Evolutionary conservation across 371 early-diverging fungal genomes (phyloP).

Genomic region (Mucor piriformis): DNA sequence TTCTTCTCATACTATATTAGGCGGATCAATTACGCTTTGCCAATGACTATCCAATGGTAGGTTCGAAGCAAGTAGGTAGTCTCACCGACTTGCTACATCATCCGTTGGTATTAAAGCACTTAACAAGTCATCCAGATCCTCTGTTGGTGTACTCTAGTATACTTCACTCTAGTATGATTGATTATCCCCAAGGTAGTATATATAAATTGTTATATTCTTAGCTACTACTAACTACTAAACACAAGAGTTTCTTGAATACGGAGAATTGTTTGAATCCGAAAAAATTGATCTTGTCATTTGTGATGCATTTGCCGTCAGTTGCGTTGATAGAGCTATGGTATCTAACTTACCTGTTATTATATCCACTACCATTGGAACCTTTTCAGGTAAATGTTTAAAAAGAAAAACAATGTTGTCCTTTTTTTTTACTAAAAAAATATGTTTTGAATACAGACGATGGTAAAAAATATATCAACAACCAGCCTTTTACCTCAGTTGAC

Average conservation of each 20-base stretch:
- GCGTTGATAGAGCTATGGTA: conserved; percentile 5
- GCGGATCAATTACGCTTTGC: conserved; percentile 24
- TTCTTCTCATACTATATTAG: too few species aligned
- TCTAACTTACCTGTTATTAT: conserved; percentile 10
- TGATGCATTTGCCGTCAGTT: conserved; percentile 6
- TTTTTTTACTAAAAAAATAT: not conserved
- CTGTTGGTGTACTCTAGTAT: not conserved
- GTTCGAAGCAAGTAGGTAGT: conserved; percentile 16
- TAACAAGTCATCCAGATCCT: not conserved
- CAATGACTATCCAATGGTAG: conserved; percentile 19
- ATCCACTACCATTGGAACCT: conserved; percentile 1
- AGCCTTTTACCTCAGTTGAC: not conserved
- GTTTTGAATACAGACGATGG: conserved; percentile 11
- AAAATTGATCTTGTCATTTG: conserved; percentile 9
- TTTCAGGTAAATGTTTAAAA: conserved; percentile 15
- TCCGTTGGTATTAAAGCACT: not conserved
- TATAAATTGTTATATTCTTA: not conserved
- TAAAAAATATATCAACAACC: conserved; percentile 28
- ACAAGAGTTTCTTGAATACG: conserved; percentile 6
- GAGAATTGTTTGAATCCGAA: not conserved
- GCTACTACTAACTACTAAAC: too few species aligned
- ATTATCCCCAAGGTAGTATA: not conserved
- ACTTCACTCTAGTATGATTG: not conserved
- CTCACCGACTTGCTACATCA: not conserved
- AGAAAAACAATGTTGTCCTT: not conserved